These are phyloP conservation scores for Myxozyma geophila DNA, from an alignment of 805 yeast genomes.

Conservation along the genomic window DNA sequence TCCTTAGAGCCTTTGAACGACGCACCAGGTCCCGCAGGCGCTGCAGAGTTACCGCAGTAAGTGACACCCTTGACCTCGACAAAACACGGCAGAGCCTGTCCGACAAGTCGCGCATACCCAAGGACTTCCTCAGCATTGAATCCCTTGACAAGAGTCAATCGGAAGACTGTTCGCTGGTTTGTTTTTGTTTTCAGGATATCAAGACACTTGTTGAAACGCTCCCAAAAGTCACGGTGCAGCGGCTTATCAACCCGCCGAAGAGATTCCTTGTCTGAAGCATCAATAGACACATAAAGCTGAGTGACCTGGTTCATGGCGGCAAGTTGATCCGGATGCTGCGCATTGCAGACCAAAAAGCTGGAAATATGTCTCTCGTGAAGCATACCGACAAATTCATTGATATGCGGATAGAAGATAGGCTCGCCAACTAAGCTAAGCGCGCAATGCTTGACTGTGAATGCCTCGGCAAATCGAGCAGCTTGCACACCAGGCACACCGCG, in stretches of 20 bases:
- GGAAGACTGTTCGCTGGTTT: constrained; percentile 81
- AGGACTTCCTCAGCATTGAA: constrained; percentile 81
- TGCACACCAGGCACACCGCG: constrained; percentile 94
- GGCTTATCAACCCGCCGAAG: constrained; percentile 88
- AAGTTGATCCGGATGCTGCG: constrained; percentile 90
- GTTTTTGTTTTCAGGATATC: constrained; percentile 77
- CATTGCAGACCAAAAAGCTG: constrained; percentile 89
- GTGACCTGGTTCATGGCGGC: constrained; percentile 74
- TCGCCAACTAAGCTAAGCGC: constrained; percentile 93
- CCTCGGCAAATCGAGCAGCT: constrained; percentile 87
- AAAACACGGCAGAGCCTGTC: constrained; percentile 78
- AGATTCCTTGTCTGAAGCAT: constrained; percentile 84
- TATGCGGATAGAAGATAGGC: constrained; percentile 91
- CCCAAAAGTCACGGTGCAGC: constrained; percentile 89
- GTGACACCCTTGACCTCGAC: constrained; percentile 95
- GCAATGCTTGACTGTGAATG: constrained; percentile 86
- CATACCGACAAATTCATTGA: constrained; percentile 80
- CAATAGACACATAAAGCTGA: constrained; percentile 89
- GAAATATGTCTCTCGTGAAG: constrained; percentile 81
- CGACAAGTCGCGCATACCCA: constrained; percentile 87
- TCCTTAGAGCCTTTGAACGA: constrained; percentile 30
- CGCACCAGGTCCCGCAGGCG: constrained; percentile 59
- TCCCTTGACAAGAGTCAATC: constrained; percentile 89
- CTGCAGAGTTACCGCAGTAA: constrained; percentile 90
- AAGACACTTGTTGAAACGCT: constrained; percentile 76